These are phyloP conservation scores for Trematosphaeria pertusa DNA, from an alignment of 2,329 filamentous ascomycete genomes.

Conservation along the genomic window DNA sequence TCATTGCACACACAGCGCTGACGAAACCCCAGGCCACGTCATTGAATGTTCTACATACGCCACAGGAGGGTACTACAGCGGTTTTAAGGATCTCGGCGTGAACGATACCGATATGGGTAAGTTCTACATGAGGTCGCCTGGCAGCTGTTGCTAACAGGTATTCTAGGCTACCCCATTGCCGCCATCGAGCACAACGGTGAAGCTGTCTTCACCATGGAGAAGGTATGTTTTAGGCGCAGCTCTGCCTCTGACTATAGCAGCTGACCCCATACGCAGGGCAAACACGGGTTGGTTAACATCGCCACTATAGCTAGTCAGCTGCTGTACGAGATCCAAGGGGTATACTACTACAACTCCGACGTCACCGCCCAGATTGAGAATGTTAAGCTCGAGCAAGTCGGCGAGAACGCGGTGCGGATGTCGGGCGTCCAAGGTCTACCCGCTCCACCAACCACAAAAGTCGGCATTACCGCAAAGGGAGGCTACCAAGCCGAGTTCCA, in stretches of 20 bases:
- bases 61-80: constrained; percentile 42
- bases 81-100: constrained; percentile 38
- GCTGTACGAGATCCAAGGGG: constrained; percentile 54
- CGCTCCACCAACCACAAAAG: constrained; percentile 45
- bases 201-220: constrained; percentile 44
- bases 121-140: too few species aligned
- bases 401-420: constrained; percentile 39
- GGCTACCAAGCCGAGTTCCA: constrained; percentile 56
- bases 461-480: constrained; percentile 53
- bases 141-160: too few species aligned
- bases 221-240: constrained; percentile 2
- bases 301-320: constrained; percentile 41
- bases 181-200: constrained; percentile 53
- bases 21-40: constrained; percentile 43
- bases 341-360: constrained; percentile 51
- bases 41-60: constrained; percentile 29
- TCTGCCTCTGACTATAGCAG: background rate
- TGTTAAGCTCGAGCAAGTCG: constrained; percentile 38
- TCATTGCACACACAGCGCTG: constrained; percentile 57
- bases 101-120: constrained; percentile 33
- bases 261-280: constrained; percentile 11
- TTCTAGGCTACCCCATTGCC: constrained; percentile 58
- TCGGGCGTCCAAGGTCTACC: constrained; percentile 40
- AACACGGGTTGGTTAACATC: constrained; percentile 48
- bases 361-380: constrained; percentile 47